Evolutionary conservation across 2,329 filamentous ascomycete species (phyloP), one percentile per base, ranked within the genome.

Genomic region (Cordyceps pruinosa): DNA sequence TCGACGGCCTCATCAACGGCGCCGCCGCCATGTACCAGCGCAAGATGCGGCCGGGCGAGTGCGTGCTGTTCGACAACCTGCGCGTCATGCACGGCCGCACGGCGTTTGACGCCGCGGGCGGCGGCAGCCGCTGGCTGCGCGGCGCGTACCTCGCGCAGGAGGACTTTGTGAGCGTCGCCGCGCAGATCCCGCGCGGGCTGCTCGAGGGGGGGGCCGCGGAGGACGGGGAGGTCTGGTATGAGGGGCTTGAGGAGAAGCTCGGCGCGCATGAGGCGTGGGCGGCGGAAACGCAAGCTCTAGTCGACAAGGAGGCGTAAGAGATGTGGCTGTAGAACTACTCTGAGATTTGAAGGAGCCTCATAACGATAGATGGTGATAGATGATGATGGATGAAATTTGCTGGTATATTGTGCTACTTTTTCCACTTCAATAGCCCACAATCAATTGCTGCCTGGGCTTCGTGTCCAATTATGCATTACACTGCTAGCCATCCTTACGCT

Each of bases 61-160:
- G 90, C 68, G 91, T 92, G 13, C 79, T 99, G n/a, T 97, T 99
- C 68, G 87, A 96, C 69, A 97, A 97, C 68, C 74, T 84, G 59
- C 80, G 93, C 19, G 78, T 96, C n/a, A 71, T 96, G 67, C 94
- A 97, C 74, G 93, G 91, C 0, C 78, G 94, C 4, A 80, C 77
- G 17, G 82, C 84, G 30, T 97, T 97, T 70, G 84, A 93, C 67
- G 61, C 66, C 0, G 72, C 77, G 0, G 52, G 42, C n/a, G 77
- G 79, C 7, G 89, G 89, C 1, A 80, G 85, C 60, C 78, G 93
- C 53, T 96, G 90, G 89, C 72, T 97, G 56, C 88, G 89, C 64
- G 94, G 94, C 5, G 82, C 89, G 0, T 99, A 97, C 71, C 78
- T 97, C 28, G 83, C 88, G 60, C 65, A 70, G 5, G 70, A 77